These are phyloP conservation scores for Aspergillus carbonarius DNA, from an alignment of 2,329 filamentous ascomycete genomes.

Conservation along the genomic window DNA sequence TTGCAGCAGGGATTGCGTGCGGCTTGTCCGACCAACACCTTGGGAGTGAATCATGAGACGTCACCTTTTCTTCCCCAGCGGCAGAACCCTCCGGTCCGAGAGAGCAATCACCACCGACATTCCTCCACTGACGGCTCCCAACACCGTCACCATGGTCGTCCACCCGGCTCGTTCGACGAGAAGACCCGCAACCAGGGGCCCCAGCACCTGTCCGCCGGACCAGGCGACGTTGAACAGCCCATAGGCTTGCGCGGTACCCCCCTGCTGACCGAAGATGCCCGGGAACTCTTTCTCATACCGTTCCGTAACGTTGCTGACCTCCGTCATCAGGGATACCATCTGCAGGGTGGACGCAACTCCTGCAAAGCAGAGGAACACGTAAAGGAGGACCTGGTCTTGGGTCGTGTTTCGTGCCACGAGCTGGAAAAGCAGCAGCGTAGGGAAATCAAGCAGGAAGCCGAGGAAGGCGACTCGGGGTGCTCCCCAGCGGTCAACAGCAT, in stretches of 20 bases:
- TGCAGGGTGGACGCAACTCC: constrained; percentile 59
- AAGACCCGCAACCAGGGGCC: constrained; percentile 53
- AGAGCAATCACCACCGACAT: constrained; percentile 47
- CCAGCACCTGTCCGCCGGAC: constrained; percentile 52
- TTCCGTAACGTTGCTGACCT: constrained; percentile 60
- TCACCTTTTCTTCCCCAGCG: not conserved
- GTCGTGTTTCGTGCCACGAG: constrained; percentile 60
- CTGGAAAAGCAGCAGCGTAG: constrained; percentile 63
- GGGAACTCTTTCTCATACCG: constrained; percentile 52
- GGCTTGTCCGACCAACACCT: no score
- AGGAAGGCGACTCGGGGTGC: constrained; percentile 59
- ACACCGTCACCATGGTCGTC: constrained; percentile 53
- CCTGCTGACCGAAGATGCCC: constrained; percentile 53
- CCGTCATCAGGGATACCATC: constrained; percentile 67
- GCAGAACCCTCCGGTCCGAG: constrained; percentile 3
- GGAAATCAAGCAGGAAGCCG: constrained; percentile 56
- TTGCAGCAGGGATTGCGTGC: no score
- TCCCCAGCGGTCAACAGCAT: constrained; percentile 54
- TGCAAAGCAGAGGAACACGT: constrained; percentile 59
- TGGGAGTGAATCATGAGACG: not conserved
- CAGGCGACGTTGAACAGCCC: constrained; percentile 57
- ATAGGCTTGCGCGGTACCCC: constrained; percentile 60
- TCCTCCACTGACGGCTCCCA: constrained; percentile 50
- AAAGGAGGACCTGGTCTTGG: constrained; percentile 63
- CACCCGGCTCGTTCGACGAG: constrained; percentile 49